Evolutionary conservation across 768 basidiomycete species (phyloP).

Genomic region (Boletus pseudopeckii): DNA sequence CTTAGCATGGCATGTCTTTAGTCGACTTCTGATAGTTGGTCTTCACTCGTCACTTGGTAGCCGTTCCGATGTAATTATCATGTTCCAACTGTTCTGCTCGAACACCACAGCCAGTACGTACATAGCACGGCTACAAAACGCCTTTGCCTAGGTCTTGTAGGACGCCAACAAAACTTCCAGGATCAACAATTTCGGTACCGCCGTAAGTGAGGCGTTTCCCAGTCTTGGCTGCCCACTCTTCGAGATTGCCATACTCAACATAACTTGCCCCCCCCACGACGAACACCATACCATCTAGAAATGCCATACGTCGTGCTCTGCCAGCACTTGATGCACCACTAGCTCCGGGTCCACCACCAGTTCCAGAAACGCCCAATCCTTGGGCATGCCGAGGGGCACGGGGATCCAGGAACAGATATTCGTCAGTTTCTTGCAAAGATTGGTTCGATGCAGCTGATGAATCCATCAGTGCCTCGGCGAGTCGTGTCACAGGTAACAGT

Average conservation of each 20-base stretch:
- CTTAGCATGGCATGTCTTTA: neutral
- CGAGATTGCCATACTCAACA: constrained; percentile 94
- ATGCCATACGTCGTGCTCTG: constrained; percentile 65
- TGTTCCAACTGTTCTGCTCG: neutral
- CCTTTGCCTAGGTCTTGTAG: constrained; percentile 62
- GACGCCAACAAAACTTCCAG: constrained; percentile 75
- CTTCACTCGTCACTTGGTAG: constrained; percentile 14
- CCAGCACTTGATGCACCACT: constrained; percentile 33
- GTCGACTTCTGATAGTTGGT: neutral
- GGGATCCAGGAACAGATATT: constrained; percentile 92
- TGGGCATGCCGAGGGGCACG: constrained; percentile 61
- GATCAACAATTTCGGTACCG: constrained; percentile 92
- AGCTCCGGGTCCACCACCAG: constrained; percentile 42
- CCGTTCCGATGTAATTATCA: neutral
- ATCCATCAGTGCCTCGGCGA: constrained; percentile 97
- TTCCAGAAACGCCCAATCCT: constrained; percentile 46
- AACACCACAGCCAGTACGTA: constrained; percentile 41
- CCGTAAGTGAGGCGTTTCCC: constrained; percentile 91
- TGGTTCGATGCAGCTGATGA: constrained; percentile 91
- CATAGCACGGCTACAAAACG: constrained; percentile 21
- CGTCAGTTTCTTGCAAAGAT: constrained; percentile 94
- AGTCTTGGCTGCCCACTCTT: constrained; percentile 84
- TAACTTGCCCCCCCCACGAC: constrained; percentile 96
- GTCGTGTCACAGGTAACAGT: constrained; percentile 84
- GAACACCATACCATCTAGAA: constrained; percentile 87